Base-by-base conservation (phyloP, 2,329 filamentous ascomycete genomes). In the Aspergillus caelatus region DNA sequence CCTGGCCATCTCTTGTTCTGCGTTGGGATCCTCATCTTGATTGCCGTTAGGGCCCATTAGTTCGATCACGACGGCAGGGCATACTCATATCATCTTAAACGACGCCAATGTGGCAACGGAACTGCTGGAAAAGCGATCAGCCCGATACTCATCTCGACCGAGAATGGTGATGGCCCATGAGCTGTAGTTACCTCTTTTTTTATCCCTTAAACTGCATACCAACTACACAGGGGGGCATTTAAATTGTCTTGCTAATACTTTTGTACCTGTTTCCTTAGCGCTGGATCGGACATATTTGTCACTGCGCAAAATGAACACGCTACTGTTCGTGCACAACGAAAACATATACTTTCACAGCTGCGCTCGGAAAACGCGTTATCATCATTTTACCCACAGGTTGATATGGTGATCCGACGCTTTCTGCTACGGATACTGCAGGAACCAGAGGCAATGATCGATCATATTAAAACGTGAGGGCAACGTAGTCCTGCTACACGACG, bases 321-420 rank as follows among this genome's bases (percentile, higher is more conserved):
- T 21, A 19, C 14, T 3, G 34, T 55, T 28, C 52, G 21, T 23
- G 52, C 8, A 28, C 52, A 41, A 12, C 81, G 84, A 4, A 85
- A 82, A 68, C 72, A 80, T 12, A 74, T 82, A 41, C 72, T 76
- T 48, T 75, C 77, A 21, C 73, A 81, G 14, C 74, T 86, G 1
- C 83, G 83, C 1, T 79, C 82, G 0, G 81, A 80, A 39, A 63
- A 69, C 0, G 66, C 74, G 0, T 75, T 81, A 2, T 63, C 75
- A 0, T 75, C 77, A 19, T 83, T 81, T 61, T 0, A n/a, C 83
- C 0, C 80, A 84, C 52, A 55, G 14, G 10, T 55, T 60, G 78
- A 84, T 32, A 70, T 72, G 1, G 82, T 85, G 62, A 75, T 77
- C 0, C 72, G 74, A 4, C 78, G 77, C 4, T 81, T 84, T 23